Percentiles rank a stretch among this genome's conserved stretches.
Evolutionary conservation across 2,329 filamentous ascomycete genomes (phyloP).

Genomic region (Fusarium siculi): DNA sequence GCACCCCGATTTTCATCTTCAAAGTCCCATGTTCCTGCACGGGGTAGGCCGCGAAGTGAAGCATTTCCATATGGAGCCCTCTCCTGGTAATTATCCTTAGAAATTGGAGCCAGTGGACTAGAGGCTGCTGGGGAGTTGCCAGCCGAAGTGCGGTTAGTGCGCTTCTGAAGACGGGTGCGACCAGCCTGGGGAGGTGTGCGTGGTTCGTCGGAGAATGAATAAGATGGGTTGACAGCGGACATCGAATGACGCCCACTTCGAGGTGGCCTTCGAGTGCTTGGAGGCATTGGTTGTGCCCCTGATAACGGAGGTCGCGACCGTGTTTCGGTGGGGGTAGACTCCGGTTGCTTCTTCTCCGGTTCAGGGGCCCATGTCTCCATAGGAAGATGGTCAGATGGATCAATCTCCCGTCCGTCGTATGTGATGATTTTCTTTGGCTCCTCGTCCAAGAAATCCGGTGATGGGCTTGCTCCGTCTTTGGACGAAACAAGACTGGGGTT

Average conservation of each 20-base stretch:
- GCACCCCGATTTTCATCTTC: conserved; percentile 63
- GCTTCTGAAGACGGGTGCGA: conserved; percentile 74
- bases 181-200: conserved; percentile 52
- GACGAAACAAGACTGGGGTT: conserved; percentile 67
- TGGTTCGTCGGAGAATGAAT: conserved; percentile 47
- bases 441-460: conserved; percentile 55
- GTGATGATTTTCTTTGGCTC: conserved; percentile 76
- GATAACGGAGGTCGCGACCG: conserved; percentile 59
- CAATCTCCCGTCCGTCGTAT: conserved; percentile 79
- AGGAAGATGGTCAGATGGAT: conserved; percentile 83
- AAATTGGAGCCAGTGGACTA: conserved; percentile 64
- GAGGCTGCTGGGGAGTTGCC: conserved; percentile 51
- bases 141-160: conserved; percentile 58
- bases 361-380: conserved; percentile 82
- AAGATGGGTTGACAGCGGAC: conserved; percentile 48
- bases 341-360: conserved; percentile 64
- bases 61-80: conserved; percentile 49
- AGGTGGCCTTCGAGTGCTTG: conserved; percentile 62
- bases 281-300: conserved; percentile 64
- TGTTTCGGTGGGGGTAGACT: conserved; percentile 44
- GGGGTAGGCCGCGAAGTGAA: conserved; percentile 51
- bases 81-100: conserved; percentile 62
- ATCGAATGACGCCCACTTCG: conserved; percentile 64
- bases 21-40: conserved; percentile 64
- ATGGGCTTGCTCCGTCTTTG: conserved; percentile 49